Percentiles rank a stretch among this genome's conserved stretches.
These are phyloP conservation scores for Populus hybrid DNA, from an alignment of 441 rosid genomes.

Conservation along the genomic window DNA sequence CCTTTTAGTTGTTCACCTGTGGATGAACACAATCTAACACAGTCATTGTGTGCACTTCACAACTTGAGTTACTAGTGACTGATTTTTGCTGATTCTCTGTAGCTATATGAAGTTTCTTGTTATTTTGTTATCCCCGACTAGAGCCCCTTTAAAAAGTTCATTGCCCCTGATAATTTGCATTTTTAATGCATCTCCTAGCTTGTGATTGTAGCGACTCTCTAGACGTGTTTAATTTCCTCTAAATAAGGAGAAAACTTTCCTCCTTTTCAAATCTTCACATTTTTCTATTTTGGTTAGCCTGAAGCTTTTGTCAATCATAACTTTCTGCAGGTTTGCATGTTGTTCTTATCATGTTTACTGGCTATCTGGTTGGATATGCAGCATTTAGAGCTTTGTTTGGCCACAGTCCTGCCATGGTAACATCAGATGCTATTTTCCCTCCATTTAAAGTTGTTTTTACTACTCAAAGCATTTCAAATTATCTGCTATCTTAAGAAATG, in stretches of 20 bases:
- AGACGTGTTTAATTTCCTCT: neutral
- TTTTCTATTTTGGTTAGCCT: neutral
- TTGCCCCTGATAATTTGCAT: neutral
- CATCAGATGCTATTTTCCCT: constrained; percentile 4
- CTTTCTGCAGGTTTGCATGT: constrained; percentile 70
- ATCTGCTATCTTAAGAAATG: neutral
- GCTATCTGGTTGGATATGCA: constrained; percentile 76
- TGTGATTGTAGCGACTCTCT: neutral
- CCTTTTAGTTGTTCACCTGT: neutral
- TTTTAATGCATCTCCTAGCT: neutral
- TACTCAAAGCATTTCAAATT: neutral
- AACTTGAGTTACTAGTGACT: neutral
- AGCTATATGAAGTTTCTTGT: neutral
- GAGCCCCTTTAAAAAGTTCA: neutral
- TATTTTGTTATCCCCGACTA: neutral
- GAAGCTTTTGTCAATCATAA: neutral
- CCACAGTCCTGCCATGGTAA: constrained; percentile 62
- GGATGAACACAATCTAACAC: neutral
- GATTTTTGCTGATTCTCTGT: neutral
- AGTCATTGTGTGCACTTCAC: neutral
- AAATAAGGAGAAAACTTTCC: neutral
- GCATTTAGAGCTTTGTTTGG: constrained; percentile 85
- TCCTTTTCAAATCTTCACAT: neutral
- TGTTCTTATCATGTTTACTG: constrained; percentile 83
- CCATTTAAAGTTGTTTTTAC: neutral